A percentile compares a stretch with the other conserved stretches of the same genome.
These are phyloP conservation scores for Heterobasidion parviporum DNA, from an alignment of 1,284 basidiomycete genomes.

Conservation along the genomic window DNA sequence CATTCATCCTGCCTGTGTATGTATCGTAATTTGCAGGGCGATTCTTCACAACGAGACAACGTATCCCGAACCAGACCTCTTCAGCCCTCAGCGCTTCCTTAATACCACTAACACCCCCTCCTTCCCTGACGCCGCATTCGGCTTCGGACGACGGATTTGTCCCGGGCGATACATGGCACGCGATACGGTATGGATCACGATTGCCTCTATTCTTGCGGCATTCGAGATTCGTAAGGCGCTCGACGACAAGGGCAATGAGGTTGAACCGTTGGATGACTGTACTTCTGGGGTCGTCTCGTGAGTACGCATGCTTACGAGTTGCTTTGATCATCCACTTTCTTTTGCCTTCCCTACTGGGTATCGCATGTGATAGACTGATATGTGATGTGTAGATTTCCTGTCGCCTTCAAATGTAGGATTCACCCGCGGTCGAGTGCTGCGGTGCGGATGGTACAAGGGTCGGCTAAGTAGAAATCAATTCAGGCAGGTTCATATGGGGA, in stretches of 20 bases:
- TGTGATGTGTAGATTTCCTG: too few relatives aligned
- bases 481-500: too few relatives aligned
- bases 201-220: conserved; percentile 24
- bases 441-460: too few relatives aligned
- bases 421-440: too few relatives aligned
- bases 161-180: conserved; percentile 29
- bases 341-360: too few relatives aligned
- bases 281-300: conserved; percentile 8
- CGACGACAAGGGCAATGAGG: not conserved
- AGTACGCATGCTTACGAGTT: not conserved
- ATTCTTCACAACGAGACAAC: conserved; percentile 3
- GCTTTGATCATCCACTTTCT: too few relatives aligned
- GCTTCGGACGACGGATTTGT: conserved; percentile 24
- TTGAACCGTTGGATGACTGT: conserved; percentile 3
- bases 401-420: too few relatives aligned
- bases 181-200: conserved; percentile 27
- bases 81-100: conserved; percentile 11
- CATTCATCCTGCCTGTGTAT: not conserved
- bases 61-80: conserved; percentile 4
- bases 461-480: too few relatives aligned
- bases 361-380: too few relatives aligned
- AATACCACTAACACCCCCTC: conserved; percentile 11
- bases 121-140: conserved; percentile 19
- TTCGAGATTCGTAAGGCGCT: conserved; percentile 17
- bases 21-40: not conserved